These are phyloP conservation scores for Kwoniella heveanensis DNA, from an alignment of 768 basidiomycete species.

Conservation along the genomic window DNA sequence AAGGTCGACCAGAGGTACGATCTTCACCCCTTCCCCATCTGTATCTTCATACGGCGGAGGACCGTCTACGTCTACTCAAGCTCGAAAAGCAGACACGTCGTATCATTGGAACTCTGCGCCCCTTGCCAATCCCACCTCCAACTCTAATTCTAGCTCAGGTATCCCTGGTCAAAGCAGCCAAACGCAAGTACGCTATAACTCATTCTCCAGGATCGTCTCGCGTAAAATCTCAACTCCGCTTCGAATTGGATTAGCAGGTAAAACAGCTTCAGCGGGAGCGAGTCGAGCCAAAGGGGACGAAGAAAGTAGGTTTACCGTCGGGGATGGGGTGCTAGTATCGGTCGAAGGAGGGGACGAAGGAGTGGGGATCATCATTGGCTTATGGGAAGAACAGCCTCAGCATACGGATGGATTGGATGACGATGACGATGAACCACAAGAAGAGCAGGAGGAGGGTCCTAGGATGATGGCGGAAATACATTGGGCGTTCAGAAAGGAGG, in stretches of 20 bases:
- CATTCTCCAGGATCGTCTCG: slow-evolving; percentile 26
- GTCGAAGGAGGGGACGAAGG: slow-evolving; percentile 49
- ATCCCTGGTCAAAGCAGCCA: no score
- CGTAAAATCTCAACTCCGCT: slow-evolving; percentile 17
- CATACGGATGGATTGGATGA: slow-evolving; percentile 20
- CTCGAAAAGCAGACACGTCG: slow-evolving; percentile 25
- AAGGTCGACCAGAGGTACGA: slow-evolving; percentile 41
- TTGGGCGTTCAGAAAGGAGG: slow-evolving; percentile 52
- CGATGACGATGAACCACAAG: slow-evolving; percentile 25
- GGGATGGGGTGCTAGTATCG: slow-evolving; percentile 50
- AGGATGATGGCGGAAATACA: slow-evolving; percentile 53
- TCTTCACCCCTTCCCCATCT: slow-evolving; percentile 44
- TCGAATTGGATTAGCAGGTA: slow-evolving; percentile 12
- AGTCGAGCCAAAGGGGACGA: slow-evolving; percentile 30
- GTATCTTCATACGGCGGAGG: slow-evolving; percentile 6
- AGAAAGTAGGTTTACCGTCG: slow-evolving; percentile 43
- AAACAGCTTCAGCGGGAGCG: slow-evolving; percentile 4
- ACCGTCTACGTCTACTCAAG: background rate
- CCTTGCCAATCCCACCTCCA: background rate
- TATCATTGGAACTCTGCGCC: slow-evolving; percentile 42
- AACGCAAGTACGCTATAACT: slow-evolving; percentile 31
- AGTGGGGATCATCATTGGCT: slow-evolving; percentile 43
- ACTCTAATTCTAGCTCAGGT: background rate
- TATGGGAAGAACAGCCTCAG: slow-evolving; percentile 46
- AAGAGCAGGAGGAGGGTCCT: slow-evolving; percentile 31